Evolutionary conservation across 441 rosid species (phyloP), one percentile per base, ranked within the genome.

Genomic region (Erodium trifolium): DNA sequence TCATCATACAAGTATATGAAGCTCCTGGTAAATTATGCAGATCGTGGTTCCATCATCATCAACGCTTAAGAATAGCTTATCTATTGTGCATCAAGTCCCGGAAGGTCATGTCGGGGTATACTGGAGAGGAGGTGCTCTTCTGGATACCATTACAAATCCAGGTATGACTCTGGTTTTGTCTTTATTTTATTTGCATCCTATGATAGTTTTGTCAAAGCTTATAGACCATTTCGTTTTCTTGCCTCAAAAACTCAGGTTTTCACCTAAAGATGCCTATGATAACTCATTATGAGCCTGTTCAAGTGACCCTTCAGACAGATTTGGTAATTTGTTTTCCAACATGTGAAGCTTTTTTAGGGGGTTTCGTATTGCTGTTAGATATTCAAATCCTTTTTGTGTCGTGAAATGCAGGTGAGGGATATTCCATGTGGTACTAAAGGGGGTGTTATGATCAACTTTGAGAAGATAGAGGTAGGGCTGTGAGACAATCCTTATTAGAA

Each of bases 341-440:
- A 57, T n/a, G n/a, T n/a, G n/a, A n/a, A n/a, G n/a, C n/a, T n/a
- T n/a, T n/a, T n/a, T n/a, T n/a, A n/a, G n/a, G n/a, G n/a, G 4
- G 76, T 19, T 74, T 72, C 68, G 51, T n/a, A 60, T 60, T 51
- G 34, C 49, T 5, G 18, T 51, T 37, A 39, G 4, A 31, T 71
- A 55, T 18, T 67, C 47, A 47, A 64, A 57, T 57, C 23, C 14
- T 41, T 39, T 29, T 39, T 29, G 10, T 57, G 29, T 65, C 49
- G 71, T 0, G n/a, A 71, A 72, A 14, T 73, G 76, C 77, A 88
- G 96, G 98, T 93, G 68, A 90, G 82, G 78, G 91, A 90, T 73
- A 93, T 93, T 76, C 98, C 98, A 5, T 93, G 98, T 73, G 97
- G 98, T 65, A 93, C 98, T 14, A 93, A 93, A 83, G 97, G 98